Evolutionary conservation across 352 stramenopile genomes (phyloP), one percentile per base, ranked within the genome.

Genomic region (Globisporangium sylvaticum): DNA sequence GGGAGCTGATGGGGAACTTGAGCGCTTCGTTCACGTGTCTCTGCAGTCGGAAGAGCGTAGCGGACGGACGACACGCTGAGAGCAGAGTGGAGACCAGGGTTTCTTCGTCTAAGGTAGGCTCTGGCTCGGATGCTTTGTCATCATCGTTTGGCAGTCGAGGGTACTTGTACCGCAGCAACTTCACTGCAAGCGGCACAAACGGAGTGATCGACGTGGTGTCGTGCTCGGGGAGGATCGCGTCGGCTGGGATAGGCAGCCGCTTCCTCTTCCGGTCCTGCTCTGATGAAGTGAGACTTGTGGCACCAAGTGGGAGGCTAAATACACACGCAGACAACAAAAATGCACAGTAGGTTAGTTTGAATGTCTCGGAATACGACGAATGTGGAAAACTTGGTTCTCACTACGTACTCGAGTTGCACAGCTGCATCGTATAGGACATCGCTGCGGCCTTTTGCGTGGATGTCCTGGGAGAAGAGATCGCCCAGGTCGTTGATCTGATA

Each of bases 401-500:
- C 80, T 67, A 81, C 84, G 67, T 82, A 92, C 84, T 83, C 74
- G 1, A 71, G 52, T 56, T 91, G 84, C 54, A 92, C 71, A 24
- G 79, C 79, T 12, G 73, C 66, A 18, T 74, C 60, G 44, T 90
- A 88, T 8, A 68, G 65, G 46, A 76, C 80, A 22, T 55, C 22
- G 55, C 64, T 72, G 9, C 76, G 62, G 24, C 56, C 71, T 34
- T 68, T 74, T 20, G 61, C 59, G 50, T 73, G 77, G 25, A 92
- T 76, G 10, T 67, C 68, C 63, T 92, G 84, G 4, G 76, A 86
- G 60, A 81, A 89, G 2, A 93, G 48, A 57, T 93, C 84, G 3
- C 84, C 84, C 25, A 88, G 53, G 62, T 69, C 80, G 62, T 82
- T 93, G n/a, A 93, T 57, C 62, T 90, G 80, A 52, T 90, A 93